A percentile compares a stretch with the other conserved stretches of the same genome.
These are phyloP conservation scores for Hortiboletus campestris DNA, from an alignment of 768 basidiomycete genomes.

Conservation along the genomic window DNA sequence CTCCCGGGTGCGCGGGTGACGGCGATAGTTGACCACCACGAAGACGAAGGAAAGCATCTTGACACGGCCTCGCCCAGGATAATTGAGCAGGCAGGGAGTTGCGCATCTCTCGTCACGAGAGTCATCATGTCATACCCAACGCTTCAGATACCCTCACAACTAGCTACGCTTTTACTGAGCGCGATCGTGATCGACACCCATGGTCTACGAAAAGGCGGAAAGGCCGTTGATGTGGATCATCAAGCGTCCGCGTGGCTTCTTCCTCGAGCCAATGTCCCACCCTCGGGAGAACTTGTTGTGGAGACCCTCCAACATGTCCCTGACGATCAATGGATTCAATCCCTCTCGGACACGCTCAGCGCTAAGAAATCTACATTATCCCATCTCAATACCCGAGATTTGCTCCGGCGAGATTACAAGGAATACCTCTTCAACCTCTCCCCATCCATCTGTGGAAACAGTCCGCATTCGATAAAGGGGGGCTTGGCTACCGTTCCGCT, in stretches of 20 bases:
- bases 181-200: conserved; percentile 87
- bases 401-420: conserved; percentile 95
- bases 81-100: conserved; percentile 73
- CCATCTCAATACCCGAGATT: conserved; percentile 66
- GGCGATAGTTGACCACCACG: conserved; percentile 89
- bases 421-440: conserved; percentile 61
- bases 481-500: conserved; percentile 85
- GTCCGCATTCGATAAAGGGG: conserved; percentile 46
- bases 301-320: conserved; percentile 30
- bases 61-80: conserved; percentile 64
- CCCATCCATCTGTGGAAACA: conserved; percentile 17
- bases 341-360: conserved; percentile 44
- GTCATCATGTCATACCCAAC: conserved; percentile 23
- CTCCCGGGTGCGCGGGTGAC: conserved; percentile 50
- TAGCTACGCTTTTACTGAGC: conserved; percentile 76
- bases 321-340: conserved; percentile 43
- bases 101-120: conserved; percentile 63
- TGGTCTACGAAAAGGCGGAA: conserved; percentile 75
- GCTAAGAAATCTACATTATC: conserved; percentile 66
- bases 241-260: conserved; percentile 64
- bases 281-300: conserved; percentile 7
- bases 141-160: conserved; percentile 44
- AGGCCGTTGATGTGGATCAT: conserved; percentile 65
- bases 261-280: conserved; percentile 48
- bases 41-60: conserved; percentile 71